phyloP scores from a whole-genome alignment of 139 green algal species.

The Auxenochlorella pyrenoidosa region DNA sequence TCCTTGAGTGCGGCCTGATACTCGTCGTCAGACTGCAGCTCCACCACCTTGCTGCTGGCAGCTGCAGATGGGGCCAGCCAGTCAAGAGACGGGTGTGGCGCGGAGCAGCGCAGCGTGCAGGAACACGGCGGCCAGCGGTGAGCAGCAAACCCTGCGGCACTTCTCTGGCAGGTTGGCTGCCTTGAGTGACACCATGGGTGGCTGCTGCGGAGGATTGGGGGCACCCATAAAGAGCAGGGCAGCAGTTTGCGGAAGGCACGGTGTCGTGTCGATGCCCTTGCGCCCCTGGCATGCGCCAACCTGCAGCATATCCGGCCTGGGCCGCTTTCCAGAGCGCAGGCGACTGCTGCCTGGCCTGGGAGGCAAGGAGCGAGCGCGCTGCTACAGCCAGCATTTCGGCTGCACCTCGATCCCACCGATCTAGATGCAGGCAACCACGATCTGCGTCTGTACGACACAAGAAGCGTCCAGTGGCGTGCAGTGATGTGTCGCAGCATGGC shows the following conservation, averaged over 20 bases:
- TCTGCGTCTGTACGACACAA: too few relatives aligned
- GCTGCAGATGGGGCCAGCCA: background rate
- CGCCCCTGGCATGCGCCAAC: background rate
- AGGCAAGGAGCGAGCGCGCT: background rate
- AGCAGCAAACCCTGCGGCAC: background rate
- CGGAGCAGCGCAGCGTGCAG: too few relatives aligned
- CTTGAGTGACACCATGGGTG: too few relatives aligned
- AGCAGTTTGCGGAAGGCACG: too few relatives aligned
- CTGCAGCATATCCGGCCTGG: background rate
- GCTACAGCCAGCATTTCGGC: background rate
- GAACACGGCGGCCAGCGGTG: background rate
- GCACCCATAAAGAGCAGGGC: too few relatives aligned
- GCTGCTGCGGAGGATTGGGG: too few relatives aligned
- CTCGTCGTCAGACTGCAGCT: constrained; percentile 32
- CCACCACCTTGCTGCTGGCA: constrained; percentile 18
- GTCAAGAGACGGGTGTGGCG: too few relatives aligned
- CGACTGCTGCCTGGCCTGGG: background rate
- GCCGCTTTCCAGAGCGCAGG: background rate
- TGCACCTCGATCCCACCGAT: too few relatives aligned
- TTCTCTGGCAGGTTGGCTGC: too few relatives aligned
- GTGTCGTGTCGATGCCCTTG: background rate
- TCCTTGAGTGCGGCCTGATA: constrained; percentile 32
- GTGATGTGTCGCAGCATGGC: too few relatives aligned
- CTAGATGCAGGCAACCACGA: too few relatives aligned
- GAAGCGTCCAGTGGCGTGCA: too few relatives aligned